Conservation (phyloP, 2,329 filamentous ascomycete species). For the Arthrobotrys sinensis region DNA sequence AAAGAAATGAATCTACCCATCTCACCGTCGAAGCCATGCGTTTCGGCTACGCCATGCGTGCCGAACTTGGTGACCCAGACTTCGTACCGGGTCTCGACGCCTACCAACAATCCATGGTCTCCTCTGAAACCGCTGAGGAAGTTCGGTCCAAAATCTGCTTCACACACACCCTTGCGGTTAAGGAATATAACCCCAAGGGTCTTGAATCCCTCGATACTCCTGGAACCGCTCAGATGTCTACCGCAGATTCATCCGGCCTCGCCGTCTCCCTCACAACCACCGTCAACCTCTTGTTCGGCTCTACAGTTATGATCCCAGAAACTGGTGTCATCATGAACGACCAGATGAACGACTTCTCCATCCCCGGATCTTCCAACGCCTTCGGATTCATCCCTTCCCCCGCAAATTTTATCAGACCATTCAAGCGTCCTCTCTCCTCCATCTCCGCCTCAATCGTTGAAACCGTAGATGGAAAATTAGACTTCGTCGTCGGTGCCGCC, state of each 20-base stretch:
- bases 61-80: conserved; percentile 84
- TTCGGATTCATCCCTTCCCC: conserved; percentile 77
- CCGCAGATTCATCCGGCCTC: conserved; percentile 75
- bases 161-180: conserved; percentile 78
- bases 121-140: conserved; percentile 72
- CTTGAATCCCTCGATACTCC: conserved; percentile 77
- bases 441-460: conserved; percentile 78
- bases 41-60: conserved; percentile 86
- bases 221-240: conserved; percentile 72
- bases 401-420: conserved; percentile 77
- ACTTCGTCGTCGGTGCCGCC: conserved; percentile 75
- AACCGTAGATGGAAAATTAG: conserved; percentile 73
- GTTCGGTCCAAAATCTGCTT: conserved; percentile 81
- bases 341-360: conserved; percentile 78
- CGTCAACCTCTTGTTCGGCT: conserved; percentile 78
- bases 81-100: conserved; percentile 77
- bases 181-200: conserved; percentile 79
- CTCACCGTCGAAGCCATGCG: conserved; percentile 89
- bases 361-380: conserved; percentile 75
- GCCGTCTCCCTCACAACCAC: conserved; percentile 78
- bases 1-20: conserved; percentile 81
- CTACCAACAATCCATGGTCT: conserved; percentile 80
- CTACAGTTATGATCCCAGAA: conserved; percentile 76
- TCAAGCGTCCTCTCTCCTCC: conserved; percentile 77
- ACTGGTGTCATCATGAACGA: conserved; percentile 80